Evolutionary conservation across 1,284 basidiomycete genomes (phyloP).

Genomic region (Cryptococcus sp.): DNA sequence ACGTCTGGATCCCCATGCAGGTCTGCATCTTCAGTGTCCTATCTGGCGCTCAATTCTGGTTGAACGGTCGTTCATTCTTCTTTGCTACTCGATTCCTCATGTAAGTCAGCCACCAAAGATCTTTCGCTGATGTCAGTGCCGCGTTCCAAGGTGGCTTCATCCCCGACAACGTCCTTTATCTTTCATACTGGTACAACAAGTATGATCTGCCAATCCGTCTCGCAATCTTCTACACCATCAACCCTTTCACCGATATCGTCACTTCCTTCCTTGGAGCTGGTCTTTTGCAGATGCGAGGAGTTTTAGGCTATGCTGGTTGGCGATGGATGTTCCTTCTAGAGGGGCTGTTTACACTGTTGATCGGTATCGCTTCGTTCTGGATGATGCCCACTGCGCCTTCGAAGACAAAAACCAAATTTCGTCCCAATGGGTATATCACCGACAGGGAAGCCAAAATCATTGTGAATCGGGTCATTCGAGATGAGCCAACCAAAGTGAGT

Average conservation of each 20-base stretch:
- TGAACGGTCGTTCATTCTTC: conserved; percentile 57
- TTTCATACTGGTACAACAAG: conserved; percentile 68
- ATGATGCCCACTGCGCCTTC: conserved; percentile 66
- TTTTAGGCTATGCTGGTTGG: conserved; percentile 55
- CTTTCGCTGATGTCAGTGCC: conserved; percentile 7
- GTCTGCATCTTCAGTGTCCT: conserved; percentile 45
- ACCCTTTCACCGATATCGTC: conserved; percentile 54
- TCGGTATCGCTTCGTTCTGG: conserved; percentile 57
- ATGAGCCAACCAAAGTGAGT: conserved; percentile 46
- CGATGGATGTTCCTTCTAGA: conserved; percentile 37
- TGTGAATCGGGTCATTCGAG: conserved; percentile 43
- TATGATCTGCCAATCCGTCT: conserved; percentile 63
- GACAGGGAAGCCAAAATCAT: conserved; percentile 48
- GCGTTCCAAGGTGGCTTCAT: conserved; percentile 57
- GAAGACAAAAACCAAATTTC: conserved; percentile 62
- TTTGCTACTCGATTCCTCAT: conserved; percentile 50
- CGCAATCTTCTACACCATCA: conserved; percentile 58
- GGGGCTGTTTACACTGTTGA: conserved; percentile 17
- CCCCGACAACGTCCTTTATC: conserved; percentile 59
- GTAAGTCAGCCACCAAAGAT: conserved; percentile 29
- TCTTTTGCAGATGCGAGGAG: conserved; percentile 59
- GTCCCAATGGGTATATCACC: conserved; percentile 60
- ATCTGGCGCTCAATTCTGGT: conserved; percentile 61
- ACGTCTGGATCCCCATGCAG: conserved; percentile 67
- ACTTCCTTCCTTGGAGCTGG: conserved; percentile 62